Evolutionary conservation across 352 stramenopile species (phyloP), one percentile per base, ranked within the genome.

Genomic region (Pythium coloratum): DNA sequence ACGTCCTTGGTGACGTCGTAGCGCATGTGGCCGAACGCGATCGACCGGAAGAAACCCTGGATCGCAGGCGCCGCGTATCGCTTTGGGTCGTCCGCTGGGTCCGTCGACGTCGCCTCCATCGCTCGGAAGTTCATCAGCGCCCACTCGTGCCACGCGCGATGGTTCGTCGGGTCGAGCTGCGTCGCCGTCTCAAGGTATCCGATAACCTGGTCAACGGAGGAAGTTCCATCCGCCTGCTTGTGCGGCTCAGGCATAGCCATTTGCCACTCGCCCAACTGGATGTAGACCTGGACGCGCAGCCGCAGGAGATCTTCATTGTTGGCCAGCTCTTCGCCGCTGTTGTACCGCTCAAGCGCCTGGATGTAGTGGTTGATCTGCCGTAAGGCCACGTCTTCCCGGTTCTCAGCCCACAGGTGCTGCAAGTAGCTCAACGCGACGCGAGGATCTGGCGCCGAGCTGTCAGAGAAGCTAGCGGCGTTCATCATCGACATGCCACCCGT

Each of bases 141-240:
- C 98, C 98, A 99, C 56, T 95, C 90, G 76, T 99, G 98, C 92
- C 97, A 99, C 26, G 97, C 96, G 55, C 97, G 97, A 71, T 99
- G 98, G 63, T 98, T 97, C 42, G 88, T 96, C 50, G 82, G 85
- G 62, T 96, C 89, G 26, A 96, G 67, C 55, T 89, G 72, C 46
- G 89, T 96, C 33, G 89, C 89, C 0, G 78, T 92, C 60, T 89
- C 78, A 13, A 98, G 75, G 62, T 92, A 94, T 12, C 76, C 78
- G 14, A 96, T 78, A 13, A 95, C 87, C 33, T 94, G 77, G 53
- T 88, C 77, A 47, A 95, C 65, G 0, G 65, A 66, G 14, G 65
- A 95, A 10, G 86, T 76, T 14, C 81, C 75, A n/a, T 91, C 78
- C 9, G 66, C 72, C 55, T 96, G 86, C 55, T 91, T 88, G 33